Base-by-base conservation (phyloP, 2,329 filamentous ascomycete species). In the Alternaria sp. region DNA sequence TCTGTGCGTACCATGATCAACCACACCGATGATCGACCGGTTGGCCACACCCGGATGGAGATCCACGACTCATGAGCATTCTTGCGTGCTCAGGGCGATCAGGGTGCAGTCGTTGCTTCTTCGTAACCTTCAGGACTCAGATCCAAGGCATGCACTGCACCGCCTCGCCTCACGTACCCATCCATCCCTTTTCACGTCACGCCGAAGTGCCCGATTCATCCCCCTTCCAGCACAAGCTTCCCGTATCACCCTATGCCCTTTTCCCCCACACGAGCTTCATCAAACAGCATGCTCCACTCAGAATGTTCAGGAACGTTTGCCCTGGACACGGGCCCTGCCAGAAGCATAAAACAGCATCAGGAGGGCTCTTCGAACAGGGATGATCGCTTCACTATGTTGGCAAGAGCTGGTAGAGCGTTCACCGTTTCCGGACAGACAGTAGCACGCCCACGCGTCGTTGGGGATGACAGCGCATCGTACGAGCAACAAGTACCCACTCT, bases 391-490 rank as follows among this genome's bases (percentile, higher is more conserved):
- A 52, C 26, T 52, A 28, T 47, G 41, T 52, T 62, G 47, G 39
- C 52, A 53, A 41, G 57, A 53, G 39, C 30, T 30, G 14, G 39
- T 52, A 30, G 47, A 56, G 47, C 51, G 48, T 53, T 51, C 49
- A 46, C 52, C 52, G 51, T 54, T 62, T 51, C 14, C 9, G 47
- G 54, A 49, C 44, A 56, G 53, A 54, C 28, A 44, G 58, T 38
- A 57, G 58, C 43, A 57, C n/a, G 42, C 20, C 53, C 38, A 49
- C 51, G 28, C 51, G 28, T 36, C 43, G 52, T 57, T 54, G 53
- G 44, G 39, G 24, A n/a, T 54, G 49, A 64, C 56, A 54, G 46
- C 52, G 46, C 59, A 59, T 58, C 56, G 46, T 46, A 36, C 36
- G 43, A 36, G 36, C 20, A 20, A 30, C 28, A 41, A 28, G 39